Evolutionary conservation across 2,329 filamentous ascomycete genomes (phyloP).

Genomic region (Penicillium sp.): DNA sequence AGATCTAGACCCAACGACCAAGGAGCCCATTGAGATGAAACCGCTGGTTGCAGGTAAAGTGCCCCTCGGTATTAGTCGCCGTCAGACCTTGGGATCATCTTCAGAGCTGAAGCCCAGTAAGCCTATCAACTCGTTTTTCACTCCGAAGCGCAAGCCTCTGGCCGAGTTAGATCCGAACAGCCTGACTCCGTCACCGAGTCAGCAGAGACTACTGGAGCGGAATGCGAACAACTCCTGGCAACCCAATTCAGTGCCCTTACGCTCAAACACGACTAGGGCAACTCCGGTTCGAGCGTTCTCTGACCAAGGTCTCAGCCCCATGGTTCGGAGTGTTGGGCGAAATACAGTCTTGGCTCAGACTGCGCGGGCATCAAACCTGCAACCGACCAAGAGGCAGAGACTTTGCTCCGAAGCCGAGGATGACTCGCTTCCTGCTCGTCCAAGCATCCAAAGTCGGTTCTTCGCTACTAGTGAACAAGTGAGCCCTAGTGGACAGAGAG

Average conservation of each 20-base stretch:
- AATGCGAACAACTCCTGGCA: constrained; percentile 57
- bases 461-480: constrained; percentile 40
- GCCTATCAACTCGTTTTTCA: constrained; percentile 66
- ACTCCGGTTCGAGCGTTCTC: constrained; percentile 39
- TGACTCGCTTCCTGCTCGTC: constrained; percentile 31
- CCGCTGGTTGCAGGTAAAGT: constrained; percentile 33
- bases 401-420: constrained; percentile 51
- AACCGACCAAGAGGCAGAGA: constrained; percentile 52
- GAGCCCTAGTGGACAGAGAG: constrained; percentile 42
- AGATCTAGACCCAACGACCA: constrained; percentile 87
- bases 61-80: constrained; percentile 36
- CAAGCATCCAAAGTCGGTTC: constrained; percentile 48
- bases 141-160: constrained; percentile 61
- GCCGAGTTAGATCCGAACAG: constrained; percentile 67
- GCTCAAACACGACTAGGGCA: constrained; percentile 34
- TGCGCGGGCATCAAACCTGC: constrained; percentile 42
- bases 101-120: constrained; percentile 60
- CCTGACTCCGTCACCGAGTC: constrained; percentile 65
- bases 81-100: constrained; percentile 43
- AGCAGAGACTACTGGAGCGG: constrained; percentile 58
- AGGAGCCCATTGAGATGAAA: constrained; percentile 57
- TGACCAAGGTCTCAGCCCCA: constrained; percentile 40
- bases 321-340: constrained; percentile 42
- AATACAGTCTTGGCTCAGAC: constrained; percentile 41
- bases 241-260: constrained; percentile 49